Evolutionary conservation across 768 basidiomycete genomes (phyloP), one percentile per base, ranked within the genome.

Genomic region (Cubamyces sp.): DNA sequence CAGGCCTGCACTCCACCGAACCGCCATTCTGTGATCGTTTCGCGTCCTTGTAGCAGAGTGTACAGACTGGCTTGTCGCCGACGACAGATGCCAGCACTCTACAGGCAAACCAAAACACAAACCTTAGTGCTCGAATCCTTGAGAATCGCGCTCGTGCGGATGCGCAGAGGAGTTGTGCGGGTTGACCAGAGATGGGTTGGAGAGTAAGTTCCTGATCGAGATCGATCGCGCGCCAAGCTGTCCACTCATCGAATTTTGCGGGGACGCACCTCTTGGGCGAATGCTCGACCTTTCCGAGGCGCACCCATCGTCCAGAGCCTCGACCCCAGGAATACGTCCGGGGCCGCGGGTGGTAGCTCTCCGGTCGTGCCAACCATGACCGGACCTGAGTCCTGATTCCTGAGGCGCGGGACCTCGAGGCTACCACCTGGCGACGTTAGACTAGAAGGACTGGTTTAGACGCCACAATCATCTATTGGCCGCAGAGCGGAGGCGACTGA

Each of bases 221-320:
- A 61, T 61, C 59, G 51, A 46, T 53, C 60, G 53, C 34, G 34
- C 9, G 34, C 60, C 39, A 48, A 60, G 59, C 39, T 14, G 11
- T 48, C 19, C 21, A n/a, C n/a, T 28, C 48, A 41, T 45, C n/a
- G 23, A 39, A 58, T 23, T 59, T 46, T 43, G 57, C 57, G 57
- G 49, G 49, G 28, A 59, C 49, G 49, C 49, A 59, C 57, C 57
- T 42, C 23, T 55, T 37, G 21, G 55, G 55, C 34, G 34, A 16
- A 37, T 16, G 16, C 30, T 46, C 3, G 18, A 19, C 7, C 14
- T 23, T 45, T 45, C 54, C 54, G 42, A 30, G 3, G n/a, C 43
- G 45, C 54, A 26, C 30, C 40, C 43, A 19, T 34, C 54, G 42
- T 45, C 54, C 43, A 12, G 37, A 23, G 16, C 8, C 52, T 16